Percentiles rank a stretch among this genome's conserved stretches.
phyloP scores from a whole-genome alignment of 2,329 filamentous ascomycete species.

The Aspergillus eucalypticola region DNA sequence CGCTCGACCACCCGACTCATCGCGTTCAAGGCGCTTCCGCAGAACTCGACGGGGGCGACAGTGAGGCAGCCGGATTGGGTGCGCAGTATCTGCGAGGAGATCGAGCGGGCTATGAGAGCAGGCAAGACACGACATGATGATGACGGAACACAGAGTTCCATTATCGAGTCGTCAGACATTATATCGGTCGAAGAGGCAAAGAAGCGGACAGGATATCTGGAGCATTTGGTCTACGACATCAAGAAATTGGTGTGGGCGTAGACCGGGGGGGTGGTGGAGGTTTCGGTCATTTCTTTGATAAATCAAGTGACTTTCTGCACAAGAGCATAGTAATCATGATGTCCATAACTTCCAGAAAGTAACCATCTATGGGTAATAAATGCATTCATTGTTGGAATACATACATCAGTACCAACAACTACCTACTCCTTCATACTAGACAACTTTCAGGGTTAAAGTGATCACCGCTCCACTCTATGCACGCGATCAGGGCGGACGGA shows the following conservation, averaged over 20 bases:
- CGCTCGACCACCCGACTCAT: slow-evolving; percentile 37
- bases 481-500: background rate
- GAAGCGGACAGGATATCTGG: slow-evolving; percentile 80
- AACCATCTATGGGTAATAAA: background rate
- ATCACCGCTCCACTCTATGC: background rate
- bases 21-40: slow-evolving; percentile 47
- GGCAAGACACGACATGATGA: slow-evolving; percentile 41
- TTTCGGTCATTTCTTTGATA: background rate
- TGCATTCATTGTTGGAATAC: background rate
- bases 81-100: slow-evolving; percentile 71
- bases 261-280: background rate
- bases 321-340: background rate
- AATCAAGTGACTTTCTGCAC: background rate
- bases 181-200: slow-evolving; percentile 82
- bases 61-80: slow-evolving; percentile 56
- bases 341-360: background rate
- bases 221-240: slow-evolving; percentile 83
- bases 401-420: background rate
- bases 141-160: slow-evolving; percentile 21
- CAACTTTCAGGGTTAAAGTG: background rate
- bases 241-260: slow-evolving; percentile 89
- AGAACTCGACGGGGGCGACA: slow-evolving; percentile 17
- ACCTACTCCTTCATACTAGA: background rate
- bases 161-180: slow-evolving; percentile 66
- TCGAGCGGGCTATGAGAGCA: slow-evolving; percentile 65